Evolutionary conservation across 768 basidiomycete genomes (phyloP).

Genomic region (Dacryopinax primogenitus): DNA sequence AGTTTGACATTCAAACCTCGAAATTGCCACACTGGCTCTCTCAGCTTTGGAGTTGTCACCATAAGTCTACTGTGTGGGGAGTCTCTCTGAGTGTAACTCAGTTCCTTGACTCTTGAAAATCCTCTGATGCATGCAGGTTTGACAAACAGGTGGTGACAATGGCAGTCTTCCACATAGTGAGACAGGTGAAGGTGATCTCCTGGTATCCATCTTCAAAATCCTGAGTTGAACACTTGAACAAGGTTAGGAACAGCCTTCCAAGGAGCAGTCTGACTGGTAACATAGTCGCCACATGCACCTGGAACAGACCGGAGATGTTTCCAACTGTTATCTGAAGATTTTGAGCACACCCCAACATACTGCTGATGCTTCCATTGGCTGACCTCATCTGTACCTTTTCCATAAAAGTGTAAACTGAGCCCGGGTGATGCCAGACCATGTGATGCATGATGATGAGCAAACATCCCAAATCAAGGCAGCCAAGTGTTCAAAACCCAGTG

Average conservation of each 20-base stretch:
- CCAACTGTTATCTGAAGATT: not conserved
- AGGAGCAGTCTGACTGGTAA: not conserved
- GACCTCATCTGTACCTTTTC: not conserved
- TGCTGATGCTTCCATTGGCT: not conserved
- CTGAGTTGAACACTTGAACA: not conserved
- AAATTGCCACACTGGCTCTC: not conserved
- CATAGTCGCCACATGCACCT: not conserved
- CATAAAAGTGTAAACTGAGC: not conserved
- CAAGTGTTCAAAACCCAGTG: not conserved
- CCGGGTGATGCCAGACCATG: not conserved
- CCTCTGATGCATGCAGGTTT: not conserved
- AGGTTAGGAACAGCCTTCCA: not conserved
- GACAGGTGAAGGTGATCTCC: not conserved
- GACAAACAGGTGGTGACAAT: not conserved
- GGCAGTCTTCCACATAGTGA: not conserved
- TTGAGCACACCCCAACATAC: not conserved
- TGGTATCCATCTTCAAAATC: not conserved
- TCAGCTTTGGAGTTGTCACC: not conserved
- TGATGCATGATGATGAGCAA: not conserved
- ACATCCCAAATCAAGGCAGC: not conserved
- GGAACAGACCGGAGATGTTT: not conserved
- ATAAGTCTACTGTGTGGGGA: not conserved
- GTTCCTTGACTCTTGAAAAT: not conserved
- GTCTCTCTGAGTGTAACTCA: not conserved
- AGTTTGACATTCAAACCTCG: not conserved